Conservation (phyloP, 2,329 filamentous ascomycete genomes). For the Helicocarpus griseus region DNA sequence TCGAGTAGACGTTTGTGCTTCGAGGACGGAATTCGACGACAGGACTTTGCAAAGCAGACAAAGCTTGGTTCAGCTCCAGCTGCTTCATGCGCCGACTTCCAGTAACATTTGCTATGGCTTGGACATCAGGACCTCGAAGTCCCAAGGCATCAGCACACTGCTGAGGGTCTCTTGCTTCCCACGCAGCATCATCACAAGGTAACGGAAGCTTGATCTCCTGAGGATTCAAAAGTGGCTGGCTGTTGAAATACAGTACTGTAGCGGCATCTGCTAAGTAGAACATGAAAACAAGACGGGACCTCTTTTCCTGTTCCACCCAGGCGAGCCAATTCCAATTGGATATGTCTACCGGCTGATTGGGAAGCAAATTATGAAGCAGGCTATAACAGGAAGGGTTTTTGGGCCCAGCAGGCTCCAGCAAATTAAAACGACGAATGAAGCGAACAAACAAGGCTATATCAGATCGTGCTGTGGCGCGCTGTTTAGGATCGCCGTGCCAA, state of each 20-base stretch:
- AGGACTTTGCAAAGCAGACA: constrained; percentile 52
- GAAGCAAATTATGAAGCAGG: constrained; percentile 49
- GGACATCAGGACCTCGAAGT: constrained; percentile 48
- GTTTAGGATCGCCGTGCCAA: constrained; percentile 60
- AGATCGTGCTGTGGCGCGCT: constrained; percentile 54
- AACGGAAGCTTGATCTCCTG: constrained; percentile 59
- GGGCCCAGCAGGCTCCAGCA: constrained; percentile 46
- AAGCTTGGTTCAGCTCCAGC: constrained; percentile 51
- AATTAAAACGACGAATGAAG: constrained; percentile 47
- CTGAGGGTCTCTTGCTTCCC: constrained; percentile 53
- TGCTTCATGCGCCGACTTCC: constrained; percentile 57
- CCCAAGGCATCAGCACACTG: constrained; percentile 59
- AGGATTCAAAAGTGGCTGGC: constrained; percentile 51
- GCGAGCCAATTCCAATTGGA: constrained; percentile 53
- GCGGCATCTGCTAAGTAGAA: constrained; percentile 56
- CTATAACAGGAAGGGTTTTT: constrained; percentile 44
- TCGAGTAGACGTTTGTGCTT: constrained; percentile 61
- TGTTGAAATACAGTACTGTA: constrained; percentile 63
- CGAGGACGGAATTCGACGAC: constrained; percentile 52
- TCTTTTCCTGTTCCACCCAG: constrained; percentile 64
- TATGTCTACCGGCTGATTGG: constrained; percentile 37
- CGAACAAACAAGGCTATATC: constrained; percentile 49
- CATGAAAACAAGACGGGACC: constrained; percentile 55
- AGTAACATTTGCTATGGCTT: constrained; percentile 46
- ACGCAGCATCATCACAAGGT: constrained; percentile 62